These are phyloP conservation scores for Tolypocladium paradoxum DNA, from an alignment of 2,329 filamentous ascomycete genomes.

Conservation along the genomic window DNA sequence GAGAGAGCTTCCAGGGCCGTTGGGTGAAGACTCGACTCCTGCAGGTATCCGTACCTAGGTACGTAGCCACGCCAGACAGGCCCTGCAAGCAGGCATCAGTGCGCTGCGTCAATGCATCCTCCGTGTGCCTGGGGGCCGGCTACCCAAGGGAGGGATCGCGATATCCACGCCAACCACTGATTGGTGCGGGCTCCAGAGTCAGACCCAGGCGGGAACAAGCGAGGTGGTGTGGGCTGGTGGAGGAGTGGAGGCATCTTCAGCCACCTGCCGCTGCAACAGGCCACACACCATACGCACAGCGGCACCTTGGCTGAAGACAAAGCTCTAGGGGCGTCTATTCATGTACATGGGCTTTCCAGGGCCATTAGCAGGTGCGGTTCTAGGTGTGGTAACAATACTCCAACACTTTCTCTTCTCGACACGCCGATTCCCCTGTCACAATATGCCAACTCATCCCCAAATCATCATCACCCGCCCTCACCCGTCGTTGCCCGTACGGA, in stretches of 20 bases:
- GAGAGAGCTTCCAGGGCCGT: not conserved
- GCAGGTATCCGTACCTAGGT: too few species aligned
- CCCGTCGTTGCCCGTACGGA: not conserved
- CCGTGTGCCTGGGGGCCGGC: not conserved
- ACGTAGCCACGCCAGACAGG: not conserved
- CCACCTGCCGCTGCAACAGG: too few species aligned
- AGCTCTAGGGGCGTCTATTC: not conserved
- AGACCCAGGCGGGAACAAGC: conserved; percentile 1
- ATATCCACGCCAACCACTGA: not conserved
- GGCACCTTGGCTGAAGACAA: not conserved
- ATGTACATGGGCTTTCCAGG: not conserved
- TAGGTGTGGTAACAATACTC: not conserved
- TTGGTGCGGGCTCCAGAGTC: not conserved
- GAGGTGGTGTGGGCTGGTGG: not conserved
- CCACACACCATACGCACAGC: too few species aligned
- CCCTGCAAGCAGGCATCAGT: not conserved
- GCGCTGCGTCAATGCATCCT: not conserved
- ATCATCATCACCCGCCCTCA: not conserved
- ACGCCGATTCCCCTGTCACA: not conserved
- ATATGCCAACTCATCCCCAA: not conserved
- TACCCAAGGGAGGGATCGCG: not conserved
- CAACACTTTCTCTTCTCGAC: not conserved
- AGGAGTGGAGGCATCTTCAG: not conserved
- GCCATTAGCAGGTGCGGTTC: not conserved
- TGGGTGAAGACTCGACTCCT: too few species aligned